Evolutionary conservation across 352 stramenopile species (phyloP), one percentile per base, ranked within the genome.

Genomic region (Phytophthora brassicae): DNA sequence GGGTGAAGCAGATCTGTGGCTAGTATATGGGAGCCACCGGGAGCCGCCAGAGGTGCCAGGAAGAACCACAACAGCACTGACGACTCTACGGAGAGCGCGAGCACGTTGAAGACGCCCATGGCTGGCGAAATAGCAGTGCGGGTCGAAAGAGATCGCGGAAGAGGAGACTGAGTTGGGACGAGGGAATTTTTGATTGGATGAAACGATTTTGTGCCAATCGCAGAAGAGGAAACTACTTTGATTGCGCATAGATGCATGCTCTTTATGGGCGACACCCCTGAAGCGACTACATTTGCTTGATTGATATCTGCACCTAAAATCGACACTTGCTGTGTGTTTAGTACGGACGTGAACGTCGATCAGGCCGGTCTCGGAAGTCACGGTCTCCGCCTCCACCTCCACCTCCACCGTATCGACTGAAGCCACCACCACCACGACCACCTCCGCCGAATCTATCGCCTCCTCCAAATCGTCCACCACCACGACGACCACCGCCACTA

Each of bases 21-120:
- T 16, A 92, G 63, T 24, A 90, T 47, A 8, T 56, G 24, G 11
- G 28, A 33, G 35, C 64, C 67, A 23, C 66, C 49, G 24, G 77
- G 55, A 26, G 46, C 58, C 24, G 74, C 46, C 11, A 82, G 54
- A 12, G 81, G 83, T 33, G 65, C 61, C 38, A 77, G 55, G 13
- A 74, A 46, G 68, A 90, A 92, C 75, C 79, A 89, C 31, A 60
- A 65, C 13, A 89, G 60, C 44, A 90, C 76, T 8, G 77, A 72
- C 46, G 68, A 52, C 66, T 92, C 83, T 20, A 73, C 65, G 23
- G 71, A 59, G 41, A 90, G 75, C 49, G 83, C 74, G 19, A 89
- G 44, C 33, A 85, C 46, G 66, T 88, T 89, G 60, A 88, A 85
- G 17, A 90, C 45, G 22, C 83, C 83, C 83, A 92, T 92, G 52